These are phyloP conservation scores for Brassica nigra DNA, from an alignment of 345 rosid species.

Conservation along the genomic window DNA sequence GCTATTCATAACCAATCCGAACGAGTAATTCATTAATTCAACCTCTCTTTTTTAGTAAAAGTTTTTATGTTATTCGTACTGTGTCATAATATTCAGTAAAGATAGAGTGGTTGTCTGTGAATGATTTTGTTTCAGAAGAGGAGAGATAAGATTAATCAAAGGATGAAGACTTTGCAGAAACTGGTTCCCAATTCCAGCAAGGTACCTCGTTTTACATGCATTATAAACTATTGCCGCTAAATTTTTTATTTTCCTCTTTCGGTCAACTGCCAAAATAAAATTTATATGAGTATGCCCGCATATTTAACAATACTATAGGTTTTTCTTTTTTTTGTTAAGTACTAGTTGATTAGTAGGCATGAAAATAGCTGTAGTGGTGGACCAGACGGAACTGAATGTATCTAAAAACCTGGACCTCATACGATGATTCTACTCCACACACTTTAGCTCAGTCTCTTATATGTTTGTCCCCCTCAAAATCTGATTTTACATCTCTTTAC, in stretches of 20 bases:
- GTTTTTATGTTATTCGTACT: neutral
- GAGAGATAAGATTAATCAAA: conserved; percentile 92
- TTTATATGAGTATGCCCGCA: neutral
- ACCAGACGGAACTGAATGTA: conserved; percentile 38
- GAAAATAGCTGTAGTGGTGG: conserved; percentile 37
- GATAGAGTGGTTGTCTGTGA: neutral
- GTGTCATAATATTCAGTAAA: neutral
- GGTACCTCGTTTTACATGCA: conserved; percentile 49
- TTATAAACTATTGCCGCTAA: neutral
- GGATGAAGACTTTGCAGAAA: conserved; percentile 95
- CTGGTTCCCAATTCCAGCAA: conserved; percentile 92
- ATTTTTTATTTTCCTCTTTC: neutral
- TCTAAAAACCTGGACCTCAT: conserved; percentile 38
- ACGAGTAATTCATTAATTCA: conserved; percentile 56
- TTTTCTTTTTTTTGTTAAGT: too few relatives aligned
- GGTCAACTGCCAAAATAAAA: neutral
- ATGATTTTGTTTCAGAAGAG: conserved; percentile 60
- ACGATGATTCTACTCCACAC: conserved; percentile 55
- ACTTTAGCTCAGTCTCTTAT: conserved; percentile 25
- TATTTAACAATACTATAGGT: neutral
- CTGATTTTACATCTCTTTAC: conserved; percentile 20
- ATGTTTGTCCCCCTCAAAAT: conserved; percentile 1
- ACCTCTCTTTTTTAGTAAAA: neutral
- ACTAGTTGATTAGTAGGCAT: too few relatives aligned
- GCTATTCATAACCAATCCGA: conserved; percentile 97